Conservation (phyloP, 108 stramenopile species). For the Nannochloropsis oceanica region DNA sequence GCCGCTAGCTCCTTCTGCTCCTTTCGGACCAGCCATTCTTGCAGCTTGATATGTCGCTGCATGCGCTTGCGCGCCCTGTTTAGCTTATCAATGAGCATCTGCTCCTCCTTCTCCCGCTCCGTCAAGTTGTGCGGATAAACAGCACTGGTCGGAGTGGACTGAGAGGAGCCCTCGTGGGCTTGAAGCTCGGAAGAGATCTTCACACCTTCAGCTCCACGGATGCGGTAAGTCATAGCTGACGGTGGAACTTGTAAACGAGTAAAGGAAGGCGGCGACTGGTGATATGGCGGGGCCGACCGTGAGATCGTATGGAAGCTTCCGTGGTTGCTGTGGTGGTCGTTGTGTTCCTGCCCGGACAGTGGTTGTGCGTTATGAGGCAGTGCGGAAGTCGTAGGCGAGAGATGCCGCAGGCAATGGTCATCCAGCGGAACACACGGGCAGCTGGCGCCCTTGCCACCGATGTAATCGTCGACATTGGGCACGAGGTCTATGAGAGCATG, state of each 20-base stretch:
- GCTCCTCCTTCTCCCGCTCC: neutral
- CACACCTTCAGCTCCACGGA: slow-evolving; percentile 13
- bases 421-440: neutral
- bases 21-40: slow-evolving; percentile 42
- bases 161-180: neutral
- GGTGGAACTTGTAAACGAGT: neutral
- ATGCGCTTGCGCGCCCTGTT: slow-evolving; percentile 20
- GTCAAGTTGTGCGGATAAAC: neutral
- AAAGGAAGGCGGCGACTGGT: neutral
- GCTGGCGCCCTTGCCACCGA: neutral
- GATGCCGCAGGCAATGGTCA: too few species aligned
- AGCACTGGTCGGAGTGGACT: neutral
- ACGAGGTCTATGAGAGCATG: slow-evolving; percentile 1
- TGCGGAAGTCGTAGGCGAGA: neutral
- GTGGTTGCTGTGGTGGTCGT: neutral
- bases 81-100: neutral
- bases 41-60: slow-evolving; percentile 39
- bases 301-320: slow-evolving; percentile 1
- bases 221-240: slow-evolving; percentile 3
- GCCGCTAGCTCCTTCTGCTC: slow-evolving; percentile 27
- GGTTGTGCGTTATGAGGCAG: neutral
- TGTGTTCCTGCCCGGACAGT: neutral
- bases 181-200: neutral
- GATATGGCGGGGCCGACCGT: neutral
- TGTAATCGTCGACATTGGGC: neutral